These are phyloP conservation scores for Gossypium gossypioides DNA, from an alignment of 441 rosid species.

Conservation along the genomic window DNA sequence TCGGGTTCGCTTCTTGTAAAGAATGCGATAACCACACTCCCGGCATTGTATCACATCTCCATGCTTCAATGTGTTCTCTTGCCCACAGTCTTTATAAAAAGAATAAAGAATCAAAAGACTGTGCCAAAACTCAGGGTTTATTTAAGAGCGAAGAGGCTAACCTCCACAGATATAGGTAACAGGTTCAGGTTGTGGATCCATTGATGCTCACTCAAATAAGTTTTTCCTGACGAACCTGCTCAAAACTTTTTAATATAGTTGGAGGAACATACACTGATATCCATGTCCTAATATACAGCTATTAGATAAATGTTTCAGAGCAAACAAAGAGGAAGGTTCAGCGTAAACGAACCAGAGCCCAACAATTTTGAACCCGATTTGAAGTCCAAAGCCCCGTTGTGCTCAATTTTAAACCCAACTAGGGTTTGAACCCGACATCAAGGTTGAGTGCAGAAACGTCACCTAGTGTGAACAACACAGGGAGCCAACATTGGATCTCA, in stretches of 20 bases:
- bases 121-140: neutral
- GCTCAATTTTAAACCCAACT: no score
- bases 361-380: no score
- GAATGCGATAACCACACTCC: conserved; percentile 85
- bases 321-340: neutral
- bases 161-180: conserved; percentile 79
- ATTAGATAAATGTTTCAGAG: neutral
- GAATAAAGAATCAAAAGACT: neutral
- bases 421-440: no score
- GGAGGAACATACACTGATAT: neutral
- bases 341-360: neutral
- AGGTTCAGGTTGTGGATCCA: conserved; percentile 71
- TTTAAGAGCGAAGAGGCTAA: neutral
- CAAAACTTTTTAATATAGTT: neutral
- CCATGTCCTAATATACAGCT: neutral
- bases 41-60: conserved; percentile 68
- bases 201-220: conserved; percentile 7
- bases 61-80: conserved; percentile 69
- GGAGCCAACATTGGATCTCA: no score
- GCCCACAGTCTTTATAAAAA: conserved; percentile 57
- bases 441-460: no score
- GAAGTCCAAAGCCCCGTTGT: no score
- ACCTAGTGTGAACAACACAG: no score
- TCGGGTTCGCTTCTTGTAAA: conserved; percentile 90
- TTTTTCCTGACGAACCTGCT: neutral